A percentile compares a stretch with the other conserved stretches of the same genome.
phyloP scores from a whole-genome alignment of 2,329 filamentous ascomycete genomes.

The Penicillium oxalicum region DNA sequence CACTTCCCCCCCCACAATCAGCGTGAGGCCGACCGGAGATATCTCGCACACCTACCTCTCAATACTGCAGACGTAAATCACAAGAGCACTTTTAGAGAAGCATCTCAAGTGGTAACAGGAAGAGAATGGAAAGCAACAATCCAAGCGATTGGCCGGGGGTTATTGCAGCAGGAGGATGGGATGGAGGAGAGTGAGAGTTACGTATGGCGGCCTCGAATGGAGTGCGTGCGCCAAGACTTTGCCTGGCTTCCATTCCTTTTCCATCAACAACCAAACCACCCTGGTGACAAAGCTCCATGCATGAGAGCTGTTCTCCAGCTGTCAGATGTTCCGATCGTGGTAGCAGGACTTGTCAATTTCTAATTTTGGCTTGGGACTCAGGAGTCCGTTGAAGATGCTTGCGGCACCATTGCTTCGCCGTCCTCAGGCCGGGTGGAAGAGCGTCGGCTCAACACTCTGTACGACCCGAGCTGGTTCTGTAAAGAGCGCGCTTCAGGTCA shows the following conservation, averaged over 20 bases:
- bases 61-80: conserved; percentile 3
- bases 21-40: conserved; percentile 11
- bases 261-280: background rate
- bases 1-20: conserved; percentile 14
- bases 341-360: too few relatives aligned
- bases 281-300: background rate
- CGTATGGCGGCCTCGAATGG: conserved; percentile 10
- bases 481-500: conserved; percentile 6
- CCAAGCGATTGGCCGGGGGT: conserved; percentile 1
- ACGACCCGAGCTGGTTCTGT: conserved; percentile 8
- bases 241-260: conserved; percentile 13
- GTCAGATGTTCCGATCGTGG: conserved; percentile 1
- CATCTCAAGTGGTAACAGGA: conserved; percentile 6
- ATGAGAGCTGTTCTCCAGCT: background rate
- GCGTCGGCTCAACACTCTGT: conserved; percentile 15
- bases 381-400: conserved; percentile 20
- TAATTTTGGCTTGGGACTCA: too few relatives aligned
- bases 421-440: conserved; percentile 21
- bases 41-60: conserved; percentile 14
- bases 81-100: conserved; percentile 1
- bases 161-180: conserved; percentile 2
- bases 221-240: conserved; percentile 20
- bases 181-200: conserved; percentile 6
- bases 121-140: background rate
- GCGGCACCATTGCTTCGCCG: conserved; percentile 28